Evolutionary conservation across 1,284 basidiomycete genomes (phyloP).

Genomic region (Apiotrichum mycotoxinovorans): DNA sequence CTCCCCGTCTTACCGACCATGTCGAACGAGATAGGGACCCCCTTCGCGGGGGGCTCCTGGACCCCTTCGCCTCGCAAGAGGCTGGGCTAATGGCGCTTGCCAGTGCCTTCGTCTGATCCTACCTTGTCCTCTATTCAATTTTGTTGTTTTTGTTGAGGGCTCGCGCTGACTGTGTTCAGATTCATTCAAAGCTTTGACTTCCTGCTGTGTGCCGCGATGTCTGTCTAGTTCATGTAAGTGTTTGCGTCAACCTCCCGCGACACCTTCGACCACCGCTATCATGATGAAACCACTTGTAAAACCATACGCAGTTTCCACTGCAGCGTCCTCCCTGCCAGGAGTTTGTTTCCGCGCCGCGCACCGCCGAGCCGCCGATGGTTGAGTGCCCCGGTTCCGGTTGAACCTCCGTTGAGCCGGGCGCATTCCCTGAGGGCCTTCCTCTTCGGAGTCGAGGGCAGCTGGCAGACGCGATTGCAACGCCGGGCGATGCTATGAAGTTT

Average conservation of each 20-base stretch:
- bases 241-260: background rate
- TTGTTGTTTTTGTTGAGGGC: background rate
- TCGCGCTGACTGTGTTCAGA: conserved; percentile 12
- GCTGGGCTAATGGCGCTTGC: conserved; percentile 50
- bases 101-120: conserved; percentile 53
- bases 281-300: conserved; percentile 49
- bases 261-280: background rate
- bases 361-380: conserved; percentile 23
- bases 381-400: conserved; percentile 35
- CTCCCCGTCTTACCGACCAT: conserved; percentile 54
- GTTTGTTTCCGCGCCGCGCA: conserved; percentile 40
- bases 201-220: background rate
- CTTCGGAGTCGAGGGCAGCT: conserved; percentile 16
- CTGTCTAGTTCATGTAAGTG: conserved; percentile 6
- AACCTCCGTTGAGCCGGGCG: conserved; percentile 44
- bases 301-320: conserved; percentile 54
- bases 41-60: conserved; percentile 50
- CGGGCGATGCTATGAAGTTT: conserved; percentile 49
- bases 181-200: background rate
- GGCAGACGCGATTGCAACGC: conserved; percentile 18
- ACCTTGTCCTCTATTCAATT: conserved; percentile 33
- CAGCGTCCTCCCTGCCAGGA: conserved; percentile 50
- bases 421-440: conserved; percentile 33
- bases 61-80: conserved; percentile 32
- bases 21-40: conserved; percentile 51